A percentile compares a stretch with the other conserved stretches of the same genome.
Evolutionary conservation across 148 eudicot genomes (phyloP).

Genomic region (Euryodendron excelsum): DNA sequence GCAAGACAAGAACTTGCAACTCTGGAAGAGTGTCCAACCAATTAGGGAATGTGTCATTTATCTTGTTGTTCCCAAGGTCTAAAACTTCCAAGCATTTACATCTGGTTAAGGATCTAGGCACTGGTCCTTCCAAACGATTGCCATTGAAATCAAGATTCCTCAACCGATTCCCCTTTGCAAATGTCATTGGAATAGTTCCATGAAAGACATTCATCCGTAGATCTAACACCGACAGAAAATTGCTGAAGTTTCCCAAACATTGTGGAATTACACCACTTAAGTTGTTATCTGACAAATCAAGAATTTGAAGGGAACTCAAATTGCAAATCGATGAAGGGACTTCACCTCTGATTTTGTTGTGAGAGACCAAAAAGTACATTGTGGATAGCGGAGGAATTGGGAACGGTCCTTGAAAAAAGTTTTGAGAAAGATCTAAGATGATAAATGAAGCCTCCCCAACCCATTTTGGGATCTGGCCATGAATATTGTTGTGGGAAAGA

Average conservation of each 20-base stretch:
- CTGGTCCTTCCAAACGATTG: conserved; percentile 25
- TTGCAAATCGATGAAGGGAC: conserved; percentile 31
- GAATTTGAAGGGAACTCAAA: conserved; percentile 15
- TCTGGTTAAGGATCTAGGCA: conserved; percentile 27
- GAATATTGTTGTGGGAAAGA: no score
- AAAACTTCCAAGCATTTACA: conserved; percentile 26
- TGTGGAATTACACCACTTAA: conserved; percentile 25
- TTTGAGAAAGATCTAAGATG: no score
- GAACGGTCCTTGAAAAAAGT: no score
- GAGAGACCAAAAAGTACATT: no score
- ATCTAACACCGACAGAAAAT: conserved; percentile 9
- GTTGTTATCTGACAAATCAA: conserved; percentile 24
- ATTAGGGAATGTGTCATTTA: conserved; percentile 21
- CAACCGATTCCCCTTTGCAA: not conserved
- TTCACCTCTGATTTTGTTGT: conserved; percentile 25
- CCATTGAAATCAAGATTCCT: conserved; percentile 6
- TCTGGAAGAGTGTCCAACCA: conserved; percentile 13
- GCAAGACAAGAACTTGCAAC: conserved; percentile 16
- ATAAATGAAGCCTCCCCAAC: no score
- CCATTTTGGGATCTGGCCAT: no score
- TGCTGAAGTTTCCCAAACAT: conserved; percentile 14
- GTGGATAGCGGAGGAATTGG: no score
- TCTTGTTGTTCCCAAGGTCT: conserved; percentile 30
- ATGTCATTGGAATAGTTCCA: conserved; percentile 8
- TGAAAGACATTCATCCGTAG: conserved; percentile 6